phyloP scores from a whole-genome alignment of 208 protist genomes.

The Trypanosoma avium region DNA sequence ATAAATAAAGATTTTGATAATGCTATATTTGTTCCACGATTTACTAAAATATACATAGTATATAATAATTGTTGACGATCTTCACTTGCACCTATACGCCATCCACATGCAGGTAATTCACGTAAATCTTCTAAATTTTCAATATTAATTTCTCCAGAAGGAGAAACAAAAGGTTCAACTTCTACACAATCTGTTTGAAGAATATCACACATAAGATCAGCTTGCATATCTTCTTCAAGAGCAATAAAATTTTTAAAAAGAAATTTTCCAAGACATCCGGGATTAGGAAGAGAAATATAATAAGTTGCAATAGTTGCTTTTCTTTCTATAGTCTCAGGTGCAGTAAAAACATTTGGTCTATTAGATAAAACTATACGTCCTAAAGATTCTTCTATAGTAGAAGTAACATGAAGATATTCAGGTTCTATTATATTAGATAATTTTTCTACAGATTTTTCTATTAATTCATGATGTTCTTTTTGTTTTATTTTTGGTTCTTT shows the following conservation, averaged over 20 bases:
- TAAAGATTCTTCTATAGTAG: conserved; percentile 66
- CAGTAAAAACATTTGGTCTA: conserved; percentile 67
- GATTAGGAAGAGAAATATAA: conserved; percentile 55
- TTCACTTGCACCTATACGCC: conserved; percentile 60
- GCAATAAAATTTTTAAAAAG: conserved; percentile 64
- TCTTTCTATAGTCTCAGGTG: conserved; percentile 34
- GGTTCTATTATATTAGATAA: conserved; percentile 51
- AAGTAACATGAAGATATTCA: conserved; percentile 43
- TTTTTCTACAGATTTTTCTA: too few relatives aligned
- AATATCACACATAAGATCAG: conserved; percentile 77
- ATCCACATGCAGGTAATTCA: conserved; percentile 61
- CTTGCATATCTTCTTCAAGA: conserved; percentile 51
- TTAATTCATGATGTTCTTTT: not conserved
- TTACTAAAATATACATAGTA: conserved; percentile 65
- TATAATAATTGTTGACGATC: conserved; percentile 62
- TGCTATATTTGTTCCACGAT: conserved; percentile 22
- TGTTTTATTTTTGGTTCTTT: too few relatives aligned
- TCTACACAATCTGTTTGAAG: conserved; percentile 70
- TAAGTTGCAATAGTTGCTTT: conserved; percentile 42
- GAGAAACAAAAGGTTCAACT: conserved; percentile 57
- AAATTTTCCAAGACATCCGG: conserved; percentile 56
- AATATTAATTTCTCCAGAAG: conserved; percentile 48
- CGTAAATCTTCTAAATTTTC: conserved; percentile 33
- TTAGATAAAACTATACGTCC: conserved; percentile 46
- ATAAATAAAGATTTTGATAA: conserved; percentile 29